Conservation (phyloP, 352 stramenopile genomes). For the Globisporangium megalacanthum region DNA sequence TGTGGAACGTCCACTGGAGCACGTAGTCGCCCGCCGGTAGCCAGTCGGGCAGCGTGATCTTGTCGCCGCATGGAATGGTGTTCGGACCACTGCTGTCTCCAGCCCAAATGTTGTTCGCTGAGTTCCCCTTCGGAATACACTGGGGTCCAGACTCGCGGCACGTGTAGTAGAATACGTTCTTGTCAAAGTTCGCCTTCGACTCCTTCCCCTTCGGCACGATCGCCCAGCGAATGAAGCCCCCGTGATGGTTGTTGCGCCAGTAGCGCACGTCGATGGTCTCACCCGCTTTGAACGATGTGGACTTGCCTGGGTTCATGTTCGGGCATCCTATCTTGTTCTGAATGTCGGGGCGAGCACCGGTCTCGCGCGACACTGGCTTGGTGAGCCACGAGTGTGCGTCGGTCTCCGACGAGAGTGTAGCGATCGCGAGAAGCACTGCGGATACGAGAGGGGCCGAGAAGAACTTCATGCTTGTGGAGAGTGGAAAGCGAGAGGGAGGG, state of each 20-base stretch:
- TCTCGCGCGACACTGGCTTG: slow-evolving; percentile 15
- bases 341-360: slow-evolving; percentile 23
- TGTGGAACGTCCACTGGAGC: slow-evolving; percentile 48
- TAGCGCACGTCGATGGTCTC: slow-evolving; percentile 21
- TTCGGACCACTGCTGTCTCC: slow-evolving; percentile 25
- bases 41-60: slow-evolving; percentile 44
- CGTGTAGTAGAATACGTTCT: slow-evolving; percentile 39
- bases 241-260: slow-evolving; percentile 26
- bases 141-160: slow-evolving; percentile 39
- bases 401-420: too few relatives aligned
- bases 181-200: slow-evolving; percentile 26
- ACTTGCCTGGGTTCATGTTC: slow-evolving; percentile 6
- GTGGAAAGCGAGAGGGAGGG: too few relatives aligned
- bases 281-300: slow-evolving; percentile 13
- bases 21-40: slow-evolving; percentile 44
- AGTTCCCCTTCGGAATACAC: slow-evolving; percentile 18
- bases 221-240: slow-evolving; percentile 47
- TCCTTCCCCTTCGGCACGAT: slow-evolving; percentile 25
- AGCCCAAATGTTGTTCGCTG: slow-evolving; percentile 7
- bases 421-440: too few relatives aligned
- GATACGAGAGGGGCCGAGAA: too few relatives aligned
- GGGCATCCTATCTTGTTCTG: slow-evolving; percentile 20
- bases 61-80: slow-evolving; percentile 36
- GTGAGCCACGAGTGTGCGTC: slow-evolving; percentile 11
- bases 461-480: too few relatives aligned